Base-by-base conservation (phyloP, 176 grass and related monocot genomes). In the Lolium rigidum region DNA sequence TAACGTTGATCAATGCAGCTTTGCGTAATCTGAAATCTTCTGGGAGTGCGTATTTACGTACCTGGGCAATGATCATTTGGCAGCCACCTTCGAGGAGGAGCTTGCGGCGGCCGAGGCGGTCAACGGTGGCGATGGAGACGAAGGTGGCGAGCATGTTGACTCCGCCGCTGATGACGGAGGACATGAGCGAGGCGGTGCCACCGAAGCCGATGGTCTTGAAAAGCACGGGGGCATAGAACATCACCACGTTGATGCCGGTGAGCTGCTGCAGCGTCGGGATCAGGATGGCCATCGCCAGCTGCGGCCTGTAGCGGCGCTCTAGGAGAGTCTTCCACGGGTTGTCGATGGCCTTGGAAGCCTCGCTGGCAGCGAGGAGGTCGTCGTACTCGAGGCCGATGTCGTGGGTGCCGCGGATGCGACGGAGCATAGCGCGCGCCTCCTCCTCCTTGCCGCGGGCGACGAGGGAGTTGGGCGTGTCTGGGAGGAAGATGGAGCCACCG, bases 191-290 rank as follows among this genome's bases (percentile, higher is more conserved):
- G 7, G 88, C 86, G 20, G 90, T 70, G 16, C 31, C 61, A 39
- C 59, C 93, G 67, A 95, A 83, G 21, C 90, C 93, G 5, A 95
- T 85, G 0, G 93, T 92, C 90, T 80, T 88, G 84, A 94, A 90
- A 2, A 92, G 58, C 49, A 90, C 89, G 0, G 92, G 92, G 0
- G 90, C 93, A 14, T 92, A 84, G 55, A 84, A 80, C 87, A 84
- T 80, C 2, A 88, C 57, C 0, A 77, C 80, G 8, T 83, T 78
- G 62, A 88, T 78, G 26, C 81, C 81, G 5, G 87, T 54, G 51
- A 84, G n/a, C 75, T 88, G 87, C 20, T 79, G 87, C 20, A 88
- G 58, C 21, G 67, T 82, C 1, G 91, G 89, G 25, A 95, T 87
- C 8, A 89, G 47, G 17, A 93, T 56, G 46, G 94, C 65, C 94